These are phyloP conservation scores for Globisporangium viniferum DNA, from an alignment of 352 stramenopile species.

Conservation along the genomic window DNA sequence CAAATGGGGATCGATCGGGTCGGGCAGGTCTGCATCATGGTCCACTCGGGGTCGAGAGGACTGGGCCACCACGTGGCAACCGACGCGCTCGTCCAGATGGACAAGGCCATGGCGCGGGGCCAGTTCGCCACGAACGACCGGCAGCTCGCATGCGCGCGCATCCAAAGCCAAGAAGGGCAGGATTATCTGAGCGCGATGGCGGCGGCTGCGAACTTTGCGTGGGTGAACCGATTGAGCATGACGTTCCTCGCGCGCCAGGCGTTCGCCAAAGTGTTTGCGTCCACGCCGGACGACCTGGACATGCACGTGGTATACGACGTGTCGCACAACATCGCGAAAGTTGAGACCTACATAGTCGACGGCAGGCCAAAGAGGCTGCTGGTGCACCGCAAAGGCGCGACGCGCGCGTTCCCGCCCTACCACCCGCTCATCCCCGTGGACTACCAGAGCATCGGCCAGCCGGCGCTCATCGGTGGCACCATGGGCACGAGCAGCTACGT, in stretches of 20 bases:
- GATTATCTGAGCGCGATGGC: not conserved
- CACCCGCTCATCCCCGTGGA: not conserved
- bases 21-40: not conserved
- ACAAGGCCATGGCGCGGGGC: not conserved
- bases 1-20: not conserved
- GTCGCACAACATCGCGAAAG: not conserved
- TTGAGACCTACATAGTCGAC: not conserved
- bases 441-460: constrained; percentile 1
- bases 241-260: not conserved
- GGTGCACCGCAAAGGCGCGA: not conserved
- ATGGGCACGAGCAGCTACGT: not conserved
- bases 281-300: not conserved
- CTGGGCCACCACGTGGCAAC: not conserved
- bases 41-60: not conserved
- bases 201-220: not conserved
- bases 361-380: not conserved
- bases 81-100: constrained; percentile 1
- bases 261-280: not conserved
- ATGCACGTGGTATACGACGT: not conserved
- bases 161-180: not conserved
- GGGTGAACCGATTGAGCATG: not conserved
- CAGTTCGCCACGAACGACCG: not conserved
- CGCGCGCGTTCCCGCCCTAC: not conserved
- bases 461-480: not conserved
- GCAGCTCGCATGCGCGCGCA: not conserved